Evolutionary conservation across 495 filamentous ascomycete genomes (phyloP), one percentile per base, ranked within the genome.

Genomic region (Bacidia rubella): DNA sequence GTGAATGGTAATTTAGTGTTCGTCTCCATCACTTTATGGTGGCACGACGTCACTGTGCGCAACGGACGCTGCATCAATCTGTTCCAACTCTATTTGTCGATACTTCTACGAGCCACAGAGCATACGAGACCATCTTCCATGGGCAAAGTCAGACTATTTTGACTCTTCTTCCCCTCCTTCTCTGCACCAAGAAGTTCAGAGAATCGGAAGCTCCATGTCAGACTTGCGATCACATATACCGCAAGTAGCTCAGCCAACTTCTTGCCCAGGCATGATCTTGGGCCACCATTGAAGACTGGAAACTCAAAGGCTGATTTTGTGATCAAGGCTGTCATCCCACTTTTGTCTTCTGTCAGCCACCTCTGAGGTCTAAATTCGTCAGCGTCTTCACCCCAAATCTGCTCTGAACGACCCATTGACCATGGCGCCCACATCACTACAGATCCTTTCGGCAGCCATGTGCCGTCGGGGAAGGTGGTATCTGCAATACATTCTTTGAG

Each of bases 241-340:
- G 72, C 76, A 38, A 80, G 65, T 22, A 69, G 51, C 58, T 81
- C 78, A 2, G 78, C 78, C 77, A 80, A 78, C 56, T 68, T 75
- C 64, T 74, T 77, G 11, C 78, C 77, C 32, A 80, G 61, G 55
- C 78, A 81, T 1, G 70, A 68, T 51, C 78, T 66, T 4, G 73
- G 67, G 0, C 78, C 78, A 12, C 75, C 78, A 43, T 81, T 79
- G 56, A 81, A 81, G 10, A 81, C 78, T 1, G 78, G 76, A 54
- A 74, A 81, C 60, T 78, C 77, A 40, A 66, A 70, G 4, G 76
- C 62, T 27, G 65, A 69, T 54, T 69, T 74, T 0, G 61, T 61
- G 5, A 70, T 60, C 9, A 76, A 44, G 11, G 32, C 42, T n/a
- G 23, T 7, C 27, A 61, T 57, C 11, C 62, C 61, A 15, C 46